These are phyloP conservation scores for grape (Vitis vinifera) DNA, from an alignment of 164 flowering plant species.

Conservation along the genomic window ASM3070453v1 NC_081807.1:4464001-4464500, in stretches of 20 bases:
- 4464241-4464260: conserved; percentile 19
- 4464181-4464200: conserved; percentile 30
- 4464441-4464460: conserved; percentile 22
- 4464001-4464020: conserved; percentile 20
- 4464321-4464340: conserved; percentile 28
- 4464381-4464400: conserved; percentile 15
- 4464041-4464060: no score
- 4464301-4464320: conserved; percentile 30
- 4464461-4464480: conserved; percentile 18
- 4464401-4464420: conserved; percentile 23
- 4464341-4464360: conserved; percentile 24
- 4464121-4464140: conserved; percentile 26
- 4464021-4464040: conserved; percentile 14
- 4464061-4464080: no score
- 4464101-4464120: conserved; percentile 8
- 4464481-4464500: background rate
- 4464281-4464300: conserved; percentile 21
- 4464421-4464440: conserved; percentile 23
- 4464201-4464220: conserved; percentile 24
- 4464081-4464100: conserved; percentile 5
- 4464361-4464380: conserved; percentile 27
- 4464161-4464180: conserved; percentile 39
- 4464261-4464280: conserved; percentile 22
- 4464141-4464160: conserved; percentile 31
- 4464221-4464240: conserved; percentile 24